Evolutionary conservation across 129 eudicot genomes (phyloP), one percentile per base, ranked within the genome.

Genomic region (Sambucus nigra): DNA sequence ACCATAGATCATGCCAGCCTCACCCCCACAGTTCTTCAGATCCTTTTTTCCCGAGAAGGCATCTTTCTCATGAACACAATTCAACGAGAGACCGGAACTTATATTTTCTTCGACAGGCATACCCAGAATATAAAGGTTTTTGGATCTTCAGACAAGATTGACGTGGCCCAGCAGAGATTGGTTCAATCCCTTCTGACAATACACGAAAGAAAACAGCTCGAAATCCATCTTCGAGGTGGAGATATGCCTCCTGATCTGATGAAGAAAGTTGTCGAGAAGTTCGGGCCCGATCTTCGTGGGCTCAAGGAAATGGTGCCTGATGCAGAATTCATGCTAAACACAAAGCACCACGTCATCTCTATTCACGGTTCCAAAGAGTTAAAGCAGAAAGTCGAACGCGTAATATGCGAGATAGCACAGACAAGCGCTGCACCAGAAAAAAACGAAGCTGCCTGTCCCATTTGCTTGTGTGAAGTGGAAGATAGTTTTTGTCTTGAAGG

Each of bases 381-480:
- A 53, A 92, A 83, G 67, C 87, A 75, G 59, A 70, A 77, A 22
- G 87, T 86, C n/a, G 82, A 86, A 63, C 84, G 69, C 52, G 47
- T 76, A 44, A 69, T 92, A 20, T 59, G 40, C 5, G 84, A 86
- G 66, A 65, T 92, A n/a, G 82, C 81, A 2, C 75, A 42, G 6
- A 56, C 81, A 33, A 66, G 77, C 33, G 45, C 25, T 21, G n/a
- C 42, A 22, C 59, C 62, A 8, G 54, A 59, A 14, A 74, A 55
- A 4, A 53, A 58, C 28, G 73, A 69, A 38, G 23, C 56, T 41
- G 27, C 69, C 31, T 91, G 99, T 65, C 87, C 99, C 4, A 73
- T 92, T 64, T 92, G 99, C 65, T 69, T 92, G 40, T 86, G 99
- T 53, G 99, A 86, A 31, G 75, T 82, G 24, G 99, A 92, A 57